A percentile compares a stretch with the other conserved stretches of the same genome.
phyloP scores from a whole-genome alignment of 2,329 filamentous ascomycete genomes.

The Lecanicillium sp. region DNA sequence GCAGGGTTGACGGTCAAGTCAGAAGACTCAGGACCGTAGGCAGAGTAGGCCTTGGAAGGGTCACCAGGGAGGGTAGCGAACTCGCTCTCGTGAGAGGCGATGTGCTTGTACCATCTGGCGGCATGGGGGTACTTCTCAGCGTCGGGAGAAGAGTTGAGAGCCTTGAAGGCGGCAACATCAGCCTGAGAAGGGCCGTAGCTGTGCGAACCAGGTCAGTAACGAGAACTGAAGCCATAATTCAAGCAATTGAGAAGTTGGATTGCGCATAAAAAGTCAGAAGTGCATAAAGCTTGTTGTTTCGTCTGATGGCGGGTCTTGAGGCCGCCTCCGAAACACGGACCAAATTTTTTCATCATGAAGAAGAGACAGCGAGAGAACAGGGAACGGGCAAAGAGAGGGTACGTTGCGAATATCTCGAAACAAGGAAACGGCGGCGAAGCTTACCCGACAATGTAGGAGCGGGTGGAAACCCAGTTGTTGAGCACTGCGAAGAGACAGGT shows the following conservation, averaged over 20 bases:
- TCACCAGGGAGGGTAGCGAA: conserved; percentile 88
- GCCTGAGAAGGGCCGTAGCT: conserved; percentile 73
- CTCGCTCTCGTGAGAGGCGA: conserved; percentile 84
- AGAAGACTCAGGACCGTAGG: conserved; percentile 78
- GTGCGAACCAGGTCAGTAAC: conserved; percentile 4
- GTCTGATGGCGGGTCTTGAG: conserved; percentile 85
- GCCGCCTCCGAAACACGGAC: conserved; percentile 92
- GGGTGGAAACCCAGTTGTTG: conserved; percentile 65
- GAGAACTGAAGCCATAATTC: too few species aligned
- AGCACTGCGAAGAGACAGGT: conserved; percentile 43
- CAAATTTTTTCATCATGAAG: conserved; percentile 71
- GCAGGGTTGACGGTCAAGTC: conserved; percentile 78
- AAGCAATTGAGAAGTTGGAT: neutral
- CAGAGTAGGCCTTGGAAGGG: conserved; percentile 76
- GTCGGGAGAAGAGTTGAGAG: conserved; percentile 65
- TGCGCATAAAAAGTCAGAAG: conserved; percentile 49
- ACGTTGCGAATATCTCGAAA: neutral
- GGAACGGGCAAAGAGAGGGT: neutral
- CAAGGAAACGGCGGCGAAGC: neutral
- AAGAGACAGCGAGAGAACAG: conserved; percentile 9
- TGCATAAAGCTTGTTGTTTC: conserved; percentile 68
- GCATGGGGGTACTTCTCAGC: conserved; percentile 86
- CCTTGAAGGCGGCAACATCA: conserved; percentile 94
- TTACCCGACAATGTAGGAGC: conserved; percentile 78
- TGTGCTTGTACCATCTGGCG: conserved; percentile 98